Percentiles rank a stretch among this genome's conserved stretches.
These are phyloP conservation scores for Ogataea thermomethanolica DNA, from an alignment of 805 yeast species.

Conservation along the genomic window DNA sequence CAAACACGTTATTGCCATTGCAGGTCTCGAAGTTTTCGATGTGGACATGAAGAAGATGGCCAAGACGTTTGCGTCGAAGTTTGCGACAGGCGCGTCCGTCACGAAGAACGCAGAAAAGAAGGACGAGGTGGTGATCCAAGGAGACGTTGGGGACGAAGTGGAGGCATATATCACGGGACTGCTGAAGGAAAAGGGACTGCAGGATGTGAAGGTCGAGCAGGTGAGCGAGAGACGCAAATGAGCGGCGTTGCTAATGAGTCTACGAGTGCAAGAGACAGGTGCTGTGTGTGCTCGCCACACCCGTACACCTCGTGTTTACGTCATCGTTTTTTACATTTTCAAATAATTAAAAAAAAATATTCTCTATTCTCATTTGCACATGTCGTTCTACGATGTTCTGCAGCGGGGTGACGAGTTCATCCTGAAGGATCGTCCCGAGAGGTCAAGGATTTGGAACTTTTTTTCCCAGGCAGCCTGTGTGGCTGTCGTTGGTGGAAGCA, in stretches of 20 bases:
- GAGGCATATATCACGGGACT: conserved; percentile 68
- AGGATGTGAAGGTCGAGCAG: conserved; percentile 85
- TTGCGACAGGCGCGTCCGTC: conserved; percentile 94
- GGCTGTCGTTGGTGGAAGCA: conserved; percentile 61
- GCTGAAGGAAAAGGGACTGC: conserved; percentile 76
- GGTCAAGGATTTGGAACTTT: conserved; percentile 56
- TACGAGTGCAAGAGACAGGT: background rate
- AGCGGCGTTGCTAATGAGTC: conserved; percentile 20
- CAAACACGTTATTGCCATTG: conserved; percentile 80
- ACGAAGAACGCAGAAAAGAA: conserved; percentile 86
- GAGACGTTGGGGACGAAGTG: conserved; percentile 91
- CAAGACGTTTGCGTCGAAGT: conserved; percentile 87
- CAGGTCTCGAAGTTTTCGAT: conserved; percentile 85
- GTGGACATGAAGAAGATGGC: conserved; percentile 88
- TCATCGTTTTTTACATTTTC: background rate
- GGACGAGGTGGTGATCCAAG: conserved; percentile 89
- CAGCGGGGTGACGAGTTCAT: conserved; percentile 73
- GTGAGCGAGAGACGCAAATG: conserved; percentile 79
- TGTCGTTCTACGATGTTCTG: conserved; percentile 70
- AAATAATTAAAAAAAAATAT: background rate
- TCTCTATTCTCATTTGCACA: conserved; percentile 22
- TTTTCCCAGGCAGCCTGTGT: conserved; percentile 68
- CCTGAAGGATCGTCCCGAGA: conserved; percentile 48
- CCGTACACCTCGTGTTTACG: background rate
- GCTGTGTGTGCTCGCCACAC: background rate